phyloP scores from a whole-genome alignment of 2,329 filamentous ascomycete species.

The Endoconidiophora polonica region DNA sequence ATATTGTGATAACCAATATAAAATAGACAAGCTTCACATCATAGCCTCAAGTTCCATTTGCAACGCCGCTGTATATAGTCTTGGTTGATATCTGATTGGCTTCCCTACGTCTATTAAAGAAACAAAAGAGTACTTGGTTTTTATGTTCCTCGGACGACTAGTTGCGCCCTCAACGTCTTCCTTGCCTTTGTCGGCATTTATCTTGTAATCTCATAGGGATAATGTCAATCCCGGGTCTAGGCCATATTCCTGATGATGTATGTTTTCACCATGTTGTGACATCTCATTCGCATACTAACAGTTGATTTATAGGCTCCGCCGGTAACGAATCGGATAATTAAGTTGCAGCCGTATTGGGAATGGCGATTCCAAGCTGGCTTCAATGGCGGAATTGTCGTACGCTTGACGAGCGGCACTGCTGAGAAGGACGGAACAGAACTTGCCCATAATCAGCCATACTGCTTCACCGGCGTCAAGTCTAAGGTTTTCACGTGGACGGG shows the following conservation, averaged over 20 bases:
- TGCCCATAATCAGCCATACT: constrained; percentile 62
- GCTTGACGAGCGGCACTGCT: constrained; percentile 65
- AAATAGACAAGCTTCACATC: too few species aligned
- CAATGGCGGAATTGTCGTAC: constrained; percentile 26
- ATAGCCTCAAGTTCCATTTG: too few species aligned
- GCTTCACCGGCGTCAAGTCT: constrained; percentile 64
- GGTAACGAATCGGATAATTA: constrained; percentile 27
- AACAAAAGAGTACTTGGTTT: neutral
- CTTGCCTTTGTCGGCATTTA: neutral
- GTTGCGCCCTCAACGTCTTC: neutral
- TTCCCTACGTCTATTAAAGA: neutral
- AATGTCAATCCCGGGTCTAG: constrained; percentile 62
- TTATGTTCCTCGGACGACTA: neutral
- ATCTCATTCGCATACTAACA: neutral
- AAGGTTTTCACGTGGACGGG: constrained; percentile 89
- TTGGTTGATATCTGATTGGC: too few species aligned
- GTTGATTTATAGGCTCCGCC: neutral
- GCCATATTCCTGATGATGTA: constrained; percentile 47
- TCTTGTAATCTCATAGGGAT: constrained; percentile 9
- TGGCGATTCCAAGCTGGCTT: constrained; percentile 61
- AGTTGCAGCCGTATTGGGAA: constrained; percentile 49
- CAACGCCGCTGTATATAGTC: too few species aligned
- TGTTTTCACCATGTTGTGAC: constrained; percentile 16
- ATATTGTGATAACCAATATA: too few species aligned
- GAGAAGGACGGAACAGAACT: constrained; percentile 95